Base-by-base conservation (phyloP, 1,284 basidiomycete genomes). In the Phenoliferia sp. region DNA sequence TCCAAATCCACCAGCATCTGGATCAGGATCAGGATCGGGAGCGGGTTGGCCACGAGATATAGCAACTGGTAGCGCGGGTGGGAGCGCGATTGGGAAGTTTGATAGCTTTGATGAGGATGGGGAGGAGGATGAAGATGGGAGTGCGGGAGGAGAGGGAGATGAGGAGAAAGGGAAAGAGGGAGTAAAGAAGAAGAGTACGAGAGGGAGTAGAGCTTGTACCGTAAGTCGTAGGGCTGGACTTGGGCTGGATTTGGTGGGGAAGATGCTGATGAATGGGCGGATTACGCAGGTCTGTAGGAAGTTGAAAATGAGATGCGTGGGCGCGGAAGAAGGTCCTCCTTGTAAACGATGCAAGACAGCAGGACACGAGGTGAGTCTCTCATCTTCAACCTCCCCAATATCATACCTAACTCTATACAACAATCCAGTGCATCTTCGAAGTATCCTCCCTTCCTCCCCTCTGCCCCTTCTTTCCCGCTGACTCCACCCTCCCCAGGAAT, bases 231-330 rank as follows among this genome's bases (percentile, higher is more conserved):
- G 7, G 48, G 28, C 9, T 26, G 6, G 9, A 26, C 28, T 26
- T 26, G 48, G 28, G 17, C 48, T 52, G 9, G 28, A 19, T 19
- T 7, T 7, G 48, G 48, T 22, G 9, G n/a, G n/a, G n/a, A n/a
- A n/a, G n/a, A 52, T 19, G 7, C 5, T 52, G 48, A 44, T 52
- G 48, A n/a, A n/a, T n/a, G n/a, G n/a, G n/a, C n/a, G n/a, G n/a
- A n/a, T n/a, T n/a, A n/a, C n/a, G n/a, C 48, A 22, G 61, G 52
- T 59, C 0, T 63, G 57, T 12, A 6, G 52, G 48, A 34, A 58
- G 52, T 34, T 98, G 71, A 99, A 99, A 83, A 99, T 99, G 95
- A 91, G 95, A 74, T 99, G 95, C 74, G 92, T 96, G 26, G 93
- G 90, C 44, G 91, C 92, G 2, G 94, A 96, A 76, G 79, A 94